Conservation (phyloP, 2,329 filamentous ascomycete genomes). For the Penicillium polonicum region DNA sequence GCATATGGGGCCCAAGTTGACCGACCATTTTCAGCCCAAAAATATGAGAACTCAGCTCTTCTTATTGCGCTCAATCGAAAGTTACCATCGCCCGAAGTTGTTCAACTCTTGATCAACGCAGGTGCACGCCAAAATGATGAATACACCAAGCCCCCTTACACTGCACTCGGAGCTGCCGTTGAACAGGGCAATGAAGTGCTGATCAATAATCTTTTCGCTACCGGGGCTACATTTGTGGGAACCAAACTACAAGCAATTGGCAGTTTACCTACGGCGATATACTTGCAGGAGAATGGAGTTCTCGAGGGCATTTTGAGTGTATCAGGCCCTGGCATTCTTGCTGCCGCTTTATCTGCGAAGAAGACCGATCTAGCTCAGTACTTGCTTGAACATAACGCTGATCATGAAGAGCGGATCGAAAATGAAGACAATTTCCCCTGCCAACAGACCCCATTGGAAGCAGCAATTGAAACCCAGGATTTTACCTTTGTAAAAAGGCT, state of each 20-base stretch:
- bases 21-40: neutral
- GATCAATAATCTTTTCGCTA: neutral
- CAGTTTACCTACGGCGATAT: neutral
- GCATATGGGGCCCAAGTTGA: neutral
- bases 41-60: neutral
- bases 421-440: neutral
- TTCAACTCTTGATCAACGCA: constrained; percentile 12
- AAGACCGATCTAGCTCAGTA: neutral
- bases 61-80: constrained; percentile 1
- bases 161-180: constrained; percentile 14
- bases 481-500: neutral
- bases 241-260: neutral
- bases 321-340: neutral
- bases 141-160: neutral
- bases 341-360: neutral
- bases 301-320: neutral
- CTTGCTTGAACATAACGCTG: neutral
- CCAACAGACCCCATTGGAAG: neutral
- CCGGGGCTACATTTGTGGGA: neutral
- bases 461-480: neutral
- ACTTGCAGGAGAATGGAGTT: neutral
- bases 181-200: constrained; percentile 1
- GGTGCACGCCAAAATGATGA: constrained; percentile 13
- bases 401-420: neutral
- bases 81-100: neutral